Percentiles rank a stretch among this genome's conserved stretches.
phyloP scores from a whole-genome alignment of 2,329 filamentous ascomycete species.

The Aspergillus sp. region DNA sequence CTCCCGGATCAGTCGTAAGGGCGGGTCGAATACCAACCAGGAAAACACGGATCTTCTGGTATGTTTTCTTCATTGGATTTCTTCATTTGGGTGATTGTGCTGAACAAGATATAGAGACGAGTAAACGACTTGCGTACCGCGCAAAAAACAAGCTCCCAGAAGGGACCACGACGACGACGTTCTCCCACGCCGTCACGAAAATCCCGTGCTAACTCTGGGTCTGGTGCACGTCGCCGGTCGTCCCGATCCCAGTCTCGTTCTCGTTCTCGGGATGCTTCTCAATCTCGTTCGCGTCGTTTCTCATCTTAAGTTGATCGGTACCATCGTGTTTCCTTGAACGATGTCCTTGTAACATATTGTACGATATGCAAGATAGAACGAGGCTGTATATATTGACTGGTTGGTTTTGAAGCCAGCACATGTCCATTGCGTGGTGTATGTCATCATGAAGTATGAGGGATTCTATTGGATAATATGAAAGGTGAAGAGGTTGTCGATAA shows the following conservation, averaged over 20 bases:
- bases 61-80: not conserved
- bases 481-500: too few relatives aligned
- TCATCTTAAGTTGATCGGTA: not conserved
- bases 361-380: too few relatives aligned
- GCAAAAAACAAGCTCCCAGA: conserved; percentile 1
- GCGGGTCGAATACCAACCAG: conserved; percentile 4
- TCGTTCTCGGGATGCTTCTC: not conserved
- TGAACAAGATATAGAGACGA: not conserved
- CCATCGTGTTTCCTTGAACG: too few relatives aligned
- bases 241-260: not conserved
- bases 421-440: too few relatives aligned
- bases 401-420: too few relatives aligned
- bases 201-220: conserved; percentile 9
- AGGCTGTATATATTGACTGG: too few relatives aligned
- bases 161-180: conserved; percentile 6
- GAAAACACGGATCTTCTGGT: not conserved
- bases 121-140: conserved; percentile 3
- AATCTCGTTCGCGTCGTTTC: not conserved
- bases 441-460: too few relatives aligned
- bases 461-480: too few relatives aligned
- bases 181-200: conserved; percentile 13
- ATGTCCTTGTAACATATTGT: too few relatives aligned
- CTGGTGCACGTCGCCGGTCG: conserved; percentile 12
- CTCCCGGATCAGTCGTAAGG: conserved; percentile 6
- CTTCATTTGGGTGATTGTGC: not conserved